Evolutionary conservation across 306 rosid species (phyloP).

Genomic region (Abrus precatorius): DNA sequence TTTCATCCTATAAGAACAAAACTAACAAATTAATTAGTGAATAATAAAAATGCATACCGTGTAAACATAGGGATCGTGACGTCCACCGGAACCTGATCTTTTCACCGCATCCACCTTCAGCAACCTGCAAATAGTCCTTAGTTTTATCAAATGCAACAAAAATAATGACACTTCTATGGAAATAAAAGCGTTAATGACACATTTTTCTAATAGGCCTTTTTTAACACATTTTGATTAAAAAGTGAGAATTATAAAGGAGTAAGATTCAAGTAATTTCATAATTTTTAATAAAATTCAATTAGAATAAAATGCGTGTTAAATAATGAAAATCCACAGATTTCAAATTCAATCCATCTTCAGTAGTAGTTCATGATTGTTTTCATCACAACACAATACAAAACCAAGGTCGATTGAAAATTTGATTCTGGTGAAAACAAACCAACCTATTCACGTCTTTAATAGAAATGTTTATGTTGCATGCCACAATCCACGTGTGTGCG

Average conservation of each 20-base stretch:
- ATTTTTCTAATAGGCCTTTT: no score
- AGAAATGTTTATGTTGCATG: neutral
- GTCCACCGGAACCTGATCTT: constrained; percentile 78
- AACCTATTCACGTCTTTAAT: neutral
- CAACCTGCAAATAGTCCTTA: constrained; percentile 54
- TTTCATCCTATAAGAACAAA: neutral
- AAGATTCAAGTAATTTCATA: no score
- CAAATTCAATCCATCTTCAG: no score
- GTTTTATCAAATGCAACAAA: neutral
- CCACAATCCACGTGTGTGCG: neutral
- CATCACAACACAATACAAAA: no score
- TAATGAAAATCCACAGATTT: no score
- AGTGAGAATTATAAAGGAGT: no score
- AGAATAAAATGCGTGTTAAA: no score
- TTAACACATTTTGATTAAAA: no score
- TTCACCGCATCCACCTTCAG: constrained; percentile 64
- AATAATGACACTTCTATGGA: neutral
- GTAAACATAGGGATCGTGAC: constrained; percentile 73
- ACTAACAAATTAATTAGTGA: neutral
- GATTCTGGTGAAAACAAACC: neutral
- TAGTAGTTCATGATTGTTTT: no score
- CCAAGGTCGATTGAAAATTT: no score
- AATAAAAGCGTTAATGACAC: neutral
- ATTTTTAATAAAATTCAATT: neutral
- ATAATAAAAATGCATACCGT: constrained; percentile 46